These are phyloP conservation scores for Phialophora macrospora DNA, from an alignment of 2,329 filamentous ascomycete genomes.

Conservation along the genomic window DNA sequence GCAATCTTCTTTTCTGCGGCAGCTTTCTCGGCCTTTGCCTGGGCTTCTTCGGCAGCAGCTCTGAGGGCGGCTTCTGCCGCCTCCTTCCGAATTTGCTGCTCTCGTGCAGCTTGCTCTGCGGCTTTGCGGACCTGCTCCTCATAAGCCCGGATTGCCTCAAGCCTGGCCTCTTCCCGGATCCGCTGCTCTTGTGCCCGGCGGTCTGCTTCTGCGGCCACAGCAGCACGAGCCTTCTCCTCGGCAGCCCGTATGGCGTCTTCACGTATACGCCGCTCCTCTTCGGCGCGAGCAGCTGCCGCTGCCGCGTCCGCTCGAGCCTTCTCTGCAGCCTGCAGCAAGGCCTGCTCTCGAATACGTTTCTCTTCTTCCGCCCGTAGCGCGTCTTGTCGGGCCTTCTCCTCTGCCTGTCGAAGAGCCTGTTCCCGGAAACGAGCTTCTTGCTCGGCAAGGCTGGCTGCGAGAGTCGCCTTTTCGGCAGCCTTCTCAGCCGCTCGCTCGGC, in stretches of 20 bases:
- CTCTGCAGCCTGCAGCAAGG: constrained; percentile 34
- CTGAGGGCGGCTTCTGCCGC: constrained; percentile 56
- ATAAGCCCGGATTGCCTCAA: constrained; percentile 35
- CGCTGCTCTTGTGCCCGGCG: constrained; percentile 49
- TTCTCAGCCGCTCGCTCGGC: constrained; percentile 48
- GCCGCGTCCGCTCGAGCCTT: constrained; percentile 54
- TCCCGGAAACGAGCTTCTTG: constrained; percentile 43
- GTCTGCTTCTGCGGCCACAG: constrained; percentile 46
- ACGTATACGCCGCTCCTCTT: constrained; percentile 43
- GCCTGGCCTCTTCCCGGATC: constrained; percentile 35
- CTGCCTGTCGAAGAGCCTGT: constrained; percentile 39
- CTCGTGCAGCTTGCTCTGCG: constrained; percentile 37
- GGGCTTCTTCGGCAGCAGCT: constrained; percentile 53
- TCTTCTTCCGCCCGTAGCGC: constrained; percentile 45
- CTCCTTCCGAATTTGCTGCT: constrained; percentile 39
- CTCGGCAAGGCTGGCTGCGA: constrained; percentile 45
- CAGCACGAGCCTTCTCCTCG: constrained; percentile 34
- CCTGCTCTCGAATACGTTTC: constrained; percentile 43
- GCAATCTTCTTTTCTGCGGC: constrained; percentile 45
- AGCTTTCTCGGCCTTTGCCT: constrained; percentile 50
- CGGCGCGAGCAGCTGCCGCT: constrained; percentile 47
- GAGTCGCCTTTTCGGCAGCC: constrained; percentile 62
- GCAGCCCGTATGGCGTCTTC: constrained; percentile 41
- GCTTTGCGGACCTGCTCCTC: constrained; percentile 33
- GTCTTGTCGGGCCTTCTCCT: constrained; percentile 38